These are phyloP conservation scores for Arthroderma sp. DNA, from an alignment of 2,329 filamentous ascomycete species.

Conservation along the genomic window DNA sequence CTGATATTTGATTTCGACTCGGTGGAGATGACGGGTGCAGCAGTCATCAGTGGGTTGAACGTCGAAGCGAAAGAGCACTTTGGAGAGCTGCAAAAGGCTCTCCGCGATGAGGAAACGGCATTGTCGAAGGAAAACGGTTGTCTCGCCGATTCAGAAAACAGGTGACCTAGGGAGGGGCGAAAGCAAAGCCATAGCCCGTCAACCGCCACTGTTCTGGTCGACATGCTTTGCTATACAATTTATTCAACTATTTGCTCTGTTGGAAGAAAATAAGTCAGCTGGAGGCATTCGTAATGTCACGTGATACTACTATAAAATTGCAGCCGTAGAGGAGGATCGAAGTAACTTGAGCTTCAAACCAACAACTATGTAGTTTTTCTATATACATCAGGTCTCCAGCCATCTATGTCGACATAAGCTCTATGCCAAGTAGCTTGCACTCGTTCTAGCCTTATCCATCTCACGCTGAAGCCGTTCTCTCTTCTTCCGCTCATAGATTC, in stretches of 20 bases:
- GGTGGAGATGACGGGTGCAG: neutral
- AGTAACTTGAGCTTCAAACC: neutral
- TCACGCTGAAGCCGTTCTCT: slow-evolving; percentile 42
- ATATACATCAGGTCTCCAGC: neutral
- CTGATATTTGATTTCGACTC: neutral
- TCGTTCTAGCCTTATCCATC: slow-evolving; percentile 8
- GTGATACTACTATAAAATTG: neutral
- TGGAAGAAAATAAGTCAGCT: too few species aligned
- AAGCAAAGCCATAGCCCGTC: slow-evolving; percentile 34
- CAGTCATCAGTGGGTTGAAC: neutral
- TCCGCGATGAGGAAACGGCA: neutral
- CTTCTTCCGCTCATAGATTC: slow-evolving; percentile 89
- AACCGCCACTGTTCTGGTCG: slow-evolving; percentile 21
- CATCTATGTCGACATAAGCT: neutral
- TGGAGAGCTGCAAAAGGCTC: neutral
- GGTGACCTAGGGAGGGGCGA: slow-evolving; percentile 26
- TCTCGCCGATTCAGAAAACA: neutral
- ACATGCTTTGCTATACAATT: slow-evolving; percentile 17
- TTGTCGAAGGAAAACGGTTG: neutral
- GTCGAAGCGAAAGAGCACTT: neutral
- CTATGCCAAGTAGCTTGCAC: neutral
- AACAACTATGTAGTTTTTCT: neutral
- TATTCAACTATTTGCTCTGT: neutral
- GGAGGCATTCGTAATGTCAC: neutral
- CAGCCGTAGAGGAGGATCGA: neutral